Evolutionary conservation across 2,329 filamentous ascomycete genomes (phyloP).

Genomic region (Elsinoe necatrix): DNA sequence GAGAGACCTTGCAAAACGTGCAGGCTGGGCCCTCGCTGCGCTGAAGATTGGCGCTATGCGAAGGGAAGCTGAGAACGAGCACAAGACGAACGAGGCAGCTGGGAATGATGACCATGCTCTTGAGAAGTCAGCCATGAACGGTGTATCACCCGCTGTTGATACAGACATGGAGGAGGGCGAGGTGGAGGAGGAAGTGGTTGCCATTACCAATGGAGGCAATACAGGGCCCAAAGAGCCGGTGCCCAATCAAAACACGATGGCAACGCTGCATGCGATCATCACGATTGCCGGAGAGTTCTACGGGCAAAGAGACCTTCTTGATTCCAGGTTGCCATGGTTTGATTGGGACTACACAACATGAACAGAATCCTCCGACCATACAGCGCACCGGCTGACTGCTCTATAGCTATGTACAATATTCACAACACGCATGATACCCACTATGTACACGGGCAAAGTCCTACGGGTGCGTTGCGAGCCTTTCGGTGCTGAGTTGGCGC

Average conservation of each 20-base stretch:
- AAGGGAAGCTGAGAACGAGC: slow-evolving; percentile 15
- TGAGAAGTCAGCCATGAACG: background rate
- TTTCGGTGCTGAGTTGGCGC: background rate
- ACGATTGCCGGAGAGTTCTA: slow-evolving; percentile 82
- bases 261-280: slow-evolving; percentile 86
- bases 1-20: slow-evolving; percentile 70
- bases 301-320: slow-evolving; percentile 77
- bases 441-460: background rate
- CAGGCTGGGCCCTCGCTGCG: slow-evolving; percentile 46
- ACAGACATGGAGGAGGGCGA: background rate
- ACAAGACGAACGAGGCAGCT: background rate
- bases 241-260: slow-evolving; percentile 37
- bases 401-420: slow-evolving; percentile 1
- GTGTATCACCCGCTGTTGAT: background rate
- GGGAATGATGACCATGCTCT: background rate
- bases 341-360: background rate
- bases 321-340: slow-evolving; percentile 46
- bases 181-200: slow-evolving; percentile 1
- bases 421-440: background rate
- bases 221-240: slow-evolving; percentile 13
- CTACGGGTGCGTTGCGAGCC: background rate
- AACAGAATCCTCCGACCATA: background rate
- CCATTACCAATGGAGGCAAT: background rate
- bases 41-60: background rate
- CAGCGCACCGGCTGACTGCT: background rate